Conservation (phyloP, 2,329 filamentous ascomycete species). For the Cordyceps militaris region DNA sequence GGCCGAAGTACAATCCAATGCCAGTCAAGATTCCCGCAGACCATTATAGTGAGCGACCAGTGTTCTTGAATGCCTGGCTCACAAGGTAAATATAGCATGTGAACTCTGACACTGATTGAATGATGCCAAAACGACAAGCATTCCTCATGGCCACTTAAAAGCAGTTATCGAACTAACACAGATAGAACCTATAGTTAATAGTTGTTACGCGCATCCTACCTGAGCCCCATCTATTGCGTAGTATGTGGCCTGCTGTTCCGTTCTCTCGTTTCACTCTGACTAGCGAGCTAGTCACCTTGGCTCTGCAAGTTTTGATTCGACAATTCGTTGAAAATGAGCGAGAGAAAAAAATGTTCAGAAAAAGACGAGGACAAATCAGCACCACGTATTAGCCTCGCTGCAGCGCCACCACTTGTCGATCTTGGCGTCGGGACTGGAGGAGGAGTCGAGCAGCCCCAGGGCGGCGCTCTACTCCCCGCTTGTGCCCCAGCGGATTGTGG, state of each 20-base stretch:
- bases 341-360: neutral
- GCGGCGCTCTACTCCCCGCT: neutral
- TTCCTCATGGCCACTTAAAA: too few relatives aligned
- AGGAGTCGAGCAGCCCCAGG: neutral
- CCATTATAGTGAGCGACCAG: too few relatives aligned
- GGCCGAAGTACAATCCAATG: too few relatives aligned
- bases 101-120: too few relatives aligned
- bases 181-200: neutral
- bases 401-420: conserved; percentile 2
- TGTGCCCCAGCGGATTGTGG: neutral
- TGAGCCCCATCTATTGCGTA: too few relatives aligned
- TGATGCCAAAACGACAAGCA: too few relatives aligned
- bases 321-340: neutral
- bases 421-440: neutral
- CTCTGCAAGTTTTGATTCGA: neutral
- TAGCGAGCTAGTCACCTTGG: neutral
- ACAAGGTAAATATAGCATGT: too few relatives aligned
- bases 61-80: too few relatives aligned
- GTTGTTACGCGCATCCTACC: neutral
- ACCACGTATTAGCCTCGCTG: neutral
- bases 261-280: neutral
- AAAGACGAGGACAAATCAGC: neutral
- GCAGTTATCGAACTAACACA: too few relatives aligned
- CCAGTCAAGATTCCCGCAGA: too few relatives aligned
- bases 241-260: neutral